Evolutionary conservation across 2,329 filamentous ascomycete species (phyloP).

Genomic region (Paramyrothecium roridum): DNA sequence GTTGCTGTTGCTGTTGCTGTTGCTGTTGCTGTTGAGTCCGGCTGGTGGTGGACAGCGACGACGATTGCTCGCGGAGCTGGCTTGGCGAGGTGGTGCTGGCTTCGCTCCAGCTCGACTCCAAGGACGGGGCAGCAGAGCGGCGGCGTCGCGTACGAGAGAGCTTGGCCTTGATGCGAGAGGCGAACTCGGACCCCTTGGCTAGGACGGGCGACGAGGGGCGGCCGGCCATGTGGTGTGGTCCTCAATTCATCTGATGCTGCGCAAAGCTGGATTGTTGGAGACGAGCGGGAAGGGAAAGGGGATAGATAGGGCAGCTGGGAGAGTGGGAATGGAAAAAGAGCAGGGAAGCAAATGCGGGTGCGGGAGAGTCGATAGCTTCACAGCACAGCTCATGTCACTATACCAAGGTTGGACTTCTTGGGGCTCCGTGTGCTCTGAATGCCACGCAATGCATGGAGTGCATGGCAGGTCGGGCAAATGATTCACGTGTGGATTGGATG

Average conservation of each 20-base stretch:
- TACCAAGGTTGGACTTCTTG: no score
- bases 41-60: slow-evolving; percentile 12
- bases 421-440: not conserved
- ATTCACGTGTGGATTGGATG: not conserved
- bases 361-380: no score
- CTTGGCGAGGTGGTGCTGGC: not conserved
- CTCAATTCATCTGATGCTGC: not conserved
- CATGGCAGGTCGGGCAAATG: no score
- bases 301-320: not conserved
- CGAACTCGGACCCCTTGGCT: slow-evolving; percentile 41
- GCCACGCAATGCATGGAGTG: not conserved
- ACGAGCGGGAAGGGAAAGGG: not conserved
- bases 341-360: not conserved
- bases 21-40: slow-evolving; percentile 10
- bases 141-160: slow-evolving; percentile 34
- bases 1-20: slow-evolving; percentile 8
- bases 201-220: slow-evolving; percentile 4
- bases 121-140: slow-evolving; percentile 34
- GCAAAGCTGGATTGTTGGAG: not conserved
- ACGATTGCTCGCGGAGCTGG: slow-evolving; percentile 7
- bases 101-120: slow-evolving; percentile 23
- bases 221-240: not conserved
- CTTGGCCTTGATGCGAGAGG: slow-evolving; percentile 43
- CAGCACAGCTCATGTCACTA: no score
- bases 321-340: not conserved